A percentile compares a stretch with the other conserved stretches of the same genome.
Conservation (phyloP, 768 basidiomycete genomes). For the Plicaturopsis crispa region DNA sequence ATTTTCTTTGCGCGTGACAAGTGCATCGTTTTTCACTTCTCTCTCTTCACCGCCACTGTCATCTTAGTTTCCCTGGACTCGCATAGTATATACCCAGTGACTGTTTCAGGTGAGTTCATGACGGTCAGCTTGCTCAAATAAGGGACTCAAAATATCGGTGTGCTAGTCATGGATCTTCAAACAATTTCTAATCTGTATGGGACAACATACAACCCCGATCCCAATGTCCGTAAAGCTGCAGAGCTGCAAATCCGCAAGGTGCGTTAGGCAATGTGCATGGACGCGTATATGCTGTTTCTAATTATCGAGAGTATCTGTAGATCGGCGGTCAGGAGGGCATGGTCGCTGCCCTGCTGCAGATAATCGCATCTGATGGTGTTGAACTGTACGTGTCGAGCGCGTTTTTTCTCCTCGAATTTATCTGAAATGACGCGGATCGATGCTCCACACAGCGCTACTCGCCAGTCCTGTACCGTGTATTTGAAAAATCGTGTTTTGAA, state of each 20-base stretch:
- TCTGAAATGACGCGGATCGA: too few species aligned
- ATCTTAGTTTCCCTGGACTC: too few species aligned
- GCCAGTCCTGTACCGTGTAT: conserved; percentile 82
- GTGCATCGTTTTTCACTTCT: too few species aligned
- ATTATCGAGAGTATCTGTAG: conserved; percentile 29
- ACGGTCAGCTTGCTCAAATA: too few species aligned
- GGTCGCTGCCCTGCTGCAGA: conserved; percentile 77
- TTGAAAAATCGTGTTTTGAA: conserved; percentile 82
- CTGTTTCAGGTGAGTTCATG: too few species aligned
- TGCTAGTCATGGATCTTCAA: conserved; percentile 56
- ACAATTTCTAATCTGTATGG: conserved; percentile 73
- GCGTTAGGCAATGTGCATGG: conserved; percentile 5
- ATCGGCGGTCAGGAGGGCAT: conserved; percentile 77
- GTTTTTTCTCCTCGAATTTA: conserved; percentile 15
- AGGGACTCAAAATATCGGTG: too few species aligned
- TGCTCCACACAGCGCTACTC: conserved; percentile 49
- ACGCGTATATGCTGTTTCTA: conserved; percentile 4
- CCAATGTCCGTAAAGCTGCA: conserved; percentile 78
- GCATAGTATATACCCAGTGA: too few species aligned
- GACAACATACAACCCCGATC: conserved; percentile 75
- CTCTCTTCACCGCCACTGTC: too few species aligned
- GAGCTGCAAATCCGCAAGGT: conserved; percentile 89
- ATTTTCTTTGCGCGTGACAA: too few species aligned
- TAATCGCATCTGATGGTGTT: conserved; percentile 70
- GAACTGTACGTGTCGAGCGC: conserved; percentile 59